Conservation (phyloP, 768 basidiomycete species). For the Russula sp. region DNA sequence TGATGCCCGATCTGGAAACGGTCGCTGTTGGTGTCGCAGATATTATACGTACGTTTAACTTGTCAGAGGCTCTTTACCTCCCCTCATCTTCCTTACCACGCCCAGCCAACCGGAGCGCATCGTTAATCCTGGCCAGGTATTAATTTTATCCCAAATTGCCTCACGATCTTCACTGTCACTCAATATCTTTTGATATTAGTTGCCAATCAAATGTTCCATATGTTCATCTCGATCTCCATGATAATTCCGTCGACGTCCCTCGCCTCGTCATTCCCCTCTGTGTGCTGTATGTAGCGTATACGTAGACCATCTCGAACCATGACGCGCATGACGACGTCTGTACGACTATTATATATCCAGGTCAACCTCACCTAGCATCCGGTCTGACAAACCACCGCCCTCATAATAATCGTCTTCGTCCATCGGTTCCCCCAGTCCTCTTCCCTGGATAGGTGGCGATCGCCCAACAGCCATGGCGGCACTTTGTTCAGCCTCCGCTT, state of each 20-base stretch:
- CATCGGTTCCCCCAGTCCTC: conserved; percentile 30
- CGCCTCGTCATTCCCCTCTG: neutral
- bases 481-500: conserved; percentile 46
- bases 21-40: conserved; percentile 39
- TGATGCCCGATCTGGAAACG: conserved; percentile 23
- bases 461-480: conserved; percentile 28
- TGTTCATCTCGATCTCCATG: conserved; percentile 1
- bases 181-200: neutral
- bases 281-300: neutral
- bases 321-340: too few relatives aligned
- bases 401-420: conserved; percentile 27
- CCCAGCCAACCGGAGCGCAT: conserved; percentile 49
- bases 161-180: neutral
- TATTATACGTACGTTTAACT: conserved; percentile 41
- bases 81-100: conserved; percentile 1
- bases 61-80: neutral
- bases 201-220: neutral
- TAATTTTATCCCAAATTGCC: conserved; percentile 14
- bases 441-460: conserved; percentile 23
- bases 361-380: conserved; percentile 53
- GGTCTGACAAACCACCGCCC: conserved; percentile 54
- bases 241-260: neutral
- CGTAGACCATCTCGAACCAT: conserved; percentile 1
- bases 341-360: conserved; percentile 23
- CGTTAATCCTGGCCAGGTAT: conserved; percentile 36